Conservation (phyloP, 1,284 basidiomycete genomes). For the Pholiota adiposa region DNA sequence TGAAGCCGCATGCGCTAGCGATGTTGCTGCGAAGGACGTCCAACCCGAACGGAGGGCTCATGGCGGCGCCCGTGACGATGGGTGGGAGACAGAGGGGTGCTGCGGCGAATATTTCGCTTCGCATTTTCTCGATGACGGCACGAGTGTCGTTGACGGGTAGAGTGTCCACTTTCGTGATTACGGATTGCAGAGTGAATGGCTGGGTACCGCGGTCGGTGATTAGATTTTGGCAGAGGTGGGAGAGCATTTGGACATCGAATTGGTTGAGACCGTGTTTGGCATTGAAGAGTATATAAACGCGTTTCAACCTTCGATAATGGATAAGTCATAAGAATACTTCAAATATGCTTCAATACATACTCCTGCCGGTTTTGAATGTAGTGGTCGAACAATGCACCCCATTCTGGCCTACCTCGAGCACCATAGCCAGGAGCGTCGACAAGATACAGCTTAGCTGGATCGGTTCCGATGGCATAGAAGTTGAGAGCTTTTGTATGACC, state of each 20-base stretch:
- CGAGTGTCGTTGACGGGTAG: slow-evolving; percentile 37
- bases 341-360: slow-evolving; percentile 42
- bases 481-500: slow-evolving; percentile 72
- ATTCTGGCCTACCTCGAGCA: slow-evolving; percentile 69
- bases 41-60: slow-evolving; percentile 56
- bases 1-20: slow-evolving; percentile 52
- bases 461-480: slow-evolving; percentile 66
- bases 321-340: background rate
- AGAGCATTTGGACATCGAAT: slow-evolving; percentile 64
- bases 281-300: slow-evolving; percentile 73
- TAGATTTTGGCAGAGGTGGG: slow-evolving; percentile 46
- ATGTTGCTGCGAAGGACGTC: slow-evolving; percentile 60
- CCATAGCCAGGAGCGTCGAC: slow-evolving; percentile 84
- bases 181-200: slow-evolving; percentile 63
- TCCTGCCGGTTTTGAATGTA: slow-evolving; percentile 63
- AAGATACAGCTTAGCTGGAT: slow-evolving; percentile 60
- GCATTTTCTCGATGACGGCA: slow-evolving; percentile 36
- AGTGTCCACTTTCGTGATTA: slow-evolving; percentile 73
- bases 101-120: slow-evolving; percentile 48
- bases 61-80: slow-evolving; percentile 57
- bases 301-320: slow-evolving; percentile 51
- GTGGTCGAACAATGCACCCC: slow-evolving; percentile 69
- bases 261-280: slow-evolving; percentile 63
- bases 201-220: slow-evolving; percentile 41
- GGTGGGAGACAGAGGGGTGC: slow-evolving; percentile 68